Evolutionary conservation across 1,139 yeast genomes (phyloP), one percentile per base, ranked within the genome.

Genomic region (Scheffersomyces parashehatae): DNA sequence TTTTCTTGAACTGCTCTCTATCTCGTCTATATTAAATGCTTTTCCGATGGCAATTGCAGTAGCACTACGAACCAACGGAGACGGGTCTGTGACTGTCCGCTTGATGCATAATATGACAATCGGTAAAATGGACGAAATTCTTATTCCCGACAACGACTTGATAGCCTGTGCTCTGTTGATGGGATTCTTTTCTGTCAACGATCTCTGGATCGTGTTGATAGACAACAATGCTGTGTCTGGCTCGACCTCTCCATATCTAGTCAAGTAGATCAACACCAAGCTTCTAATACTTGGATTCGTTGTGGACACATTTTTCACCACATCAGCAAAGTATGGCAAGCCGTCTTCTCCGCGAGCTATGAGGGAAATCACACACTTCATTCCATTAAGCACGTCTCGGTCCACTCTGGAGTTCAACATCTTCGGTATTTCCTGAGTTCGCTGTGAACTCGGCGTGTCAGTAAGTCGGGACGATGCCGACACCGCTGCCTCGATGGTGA

Each of bases 181-280:
- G 0, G 95, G 85, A 46, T 77, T 79, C 50, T 82, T 80, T 56
- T 90, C 96, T 20, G 77, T 74, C 35, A 93, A 68, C 1, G 88
- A 76, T 61, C 88, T 89, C 62, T 95, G 99, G 38, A 95, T 87
- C 0, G 97, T 88, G 64, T 95, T 95, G 54, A 95, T 87, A 0
- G 97, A 83, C 40, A 95, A 71, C 29, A 95, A 73, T 1, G 98
- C 95, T 13, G 89, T 76, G 61, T 91, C 96, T 4, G 95, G 97
- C 54, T 89, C 93, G 39, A 76, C 69, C 50, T 88, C 96, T 11
- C 97, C 95, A 62, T 82, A 91, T 42, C 88, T 76, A 28, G 84
- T 70, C 41, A 93, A 68, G 55, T 89, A 90, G 1, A 86, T 75
- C 63, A 89, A 83, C 4, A 93, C 97, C 60, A 93, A 73, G 54